phyloP scores from a whole-genome alignment of 2,329 filamentous ascomycete species.

The Blastomyces silverae region DNA sequence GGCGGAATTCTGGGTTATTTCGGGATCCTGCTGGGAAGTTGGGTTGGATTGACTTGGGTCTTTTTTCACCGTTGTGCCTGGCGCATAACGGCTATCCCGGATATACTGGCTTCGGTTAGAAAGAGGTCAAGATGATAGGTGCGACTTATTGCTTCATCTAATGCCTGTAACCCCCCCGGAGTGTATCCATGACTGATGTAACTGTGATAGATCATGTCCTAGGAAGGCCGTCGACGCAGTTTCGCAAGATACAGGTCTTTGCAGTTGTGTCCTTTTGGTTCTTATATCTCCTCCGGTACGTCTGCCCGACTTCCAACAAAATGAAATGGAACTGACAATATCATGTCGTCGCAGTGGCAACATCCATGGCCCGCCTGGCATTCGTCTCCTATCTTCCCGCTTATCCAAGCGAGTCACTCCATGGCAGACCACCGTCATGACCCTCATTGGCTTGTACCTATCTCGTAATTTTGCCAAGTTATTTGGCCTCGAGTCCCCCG shows the following conservation, averaged over 20 bases:
- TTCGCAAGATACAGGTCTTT: slow-evolving; percentile 85
- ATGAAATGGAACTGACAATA: slow-evolving; percentile 20
- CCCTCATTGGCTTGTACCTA: slow-evolving; percentile 84
- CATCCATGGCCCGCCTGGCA: slow-evolving; percentile 75
- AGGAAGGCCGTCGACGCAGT: slow-evolving; percentile 82
- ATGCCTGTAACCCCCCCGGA: neutral
- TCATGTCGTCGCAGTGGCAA: slow-evolving; percentile 56
- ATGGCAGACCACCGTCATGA: slow-evolving; percentile 84
- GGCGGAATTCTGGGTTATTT: neutral
- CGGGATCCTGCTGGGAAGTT: neutral
- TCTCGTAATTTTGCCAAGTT: slow-evolving; percentile 91
- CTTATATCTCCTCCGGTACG: slow-evolving; percentile 68
- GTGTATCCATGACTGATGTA: neutral
- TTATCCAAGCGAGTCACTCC: slow-evolving; percentile 67
- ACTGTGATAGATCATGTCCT: slow-evolving; percentile 68
- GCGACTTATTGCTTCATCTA: neutral
- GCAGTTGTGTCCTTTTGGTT: slow-evolving; percentile 90
- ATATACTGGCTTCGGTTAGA: neutral
- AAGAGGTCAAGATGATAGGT: slow-evolving; percentile 10
- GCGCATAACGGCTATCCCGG: too few species aligned
- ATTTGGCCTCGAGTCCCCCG: slow-evolving; percentile 81
- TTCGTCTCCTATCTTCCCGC: slow-evolving; percentile 63
- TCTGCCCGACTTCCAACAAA: slow-evolving; percentile 5
- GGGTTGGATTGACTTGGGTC: too few species aligned
- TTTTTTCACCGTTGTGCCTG: too few species aligned